Conservation (phyloP, 768 basidiomycete genomes). For the Butyriboletus loyo region DNA sequence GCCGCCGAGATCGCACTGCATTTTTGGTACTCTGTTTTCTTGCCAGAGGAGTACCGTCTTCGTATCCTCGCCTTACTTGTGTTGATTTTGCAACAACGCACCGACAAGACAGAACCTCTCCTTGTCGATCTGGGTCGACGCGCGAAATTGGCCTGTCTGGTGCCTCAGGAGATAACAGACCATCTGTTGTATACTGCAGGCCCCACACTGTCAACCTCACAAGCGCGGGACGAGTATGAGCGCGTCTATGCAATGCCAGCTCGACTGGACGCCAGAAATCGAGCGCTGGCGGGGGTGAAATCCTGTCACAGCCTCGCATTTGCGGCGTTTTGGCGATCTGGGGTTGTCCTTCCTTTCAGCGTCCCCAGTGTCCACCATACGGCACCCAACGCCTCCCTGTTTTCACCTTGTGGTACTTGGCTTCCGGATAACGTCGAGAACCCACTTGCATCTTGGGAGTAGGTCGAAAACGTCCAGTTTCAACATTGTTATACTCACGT, state of each 20-base stretch:
- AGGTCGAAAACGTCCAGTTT: slow-evolving; percentile 12
- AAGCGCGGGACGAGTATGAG: slow-evolving; percentile 30
- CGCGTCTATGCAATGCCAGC: slow-evolving; percentile 31
- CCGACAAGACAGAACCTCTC: slow-evolving; percentile 14
- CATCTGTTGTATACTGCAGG: slow-evolving; percentile 28
- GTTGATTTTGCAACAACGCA: slow-evolving; percentile 8
- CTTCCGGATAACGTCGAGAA: slow-evolving; percentile 33
- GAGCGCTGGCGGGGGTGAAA: slow-evolving; percentile 34
- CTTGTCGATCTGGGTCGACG: slow-evolving; percentile 9
- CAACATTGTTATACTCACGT: not conserved
- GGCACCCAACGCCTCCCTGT: slow-evolving; percentile 41
- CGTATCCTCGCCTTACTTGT: slow-evolving; percentile 18
- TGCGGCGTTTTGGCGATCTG: slow-evolving; percentile 37
- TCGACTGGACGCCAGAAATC: slow-evolving; percentile 41
- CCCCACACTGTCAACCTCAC: slow-evolving; percentile 17
- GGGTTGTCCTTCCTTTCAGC: slow-evolving; percentile 45
- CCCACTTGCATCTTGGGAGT: slow-evolving; percentile 51
- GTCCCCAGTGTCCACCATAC: slow-evolving; percentile 36
- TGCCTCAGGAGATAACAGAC: slow-evolving; percentile 25
- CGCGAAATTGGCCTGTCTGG: slow-evolving; percentile 21
- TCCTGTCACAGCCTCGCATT: slow-evolving; percentile 43
- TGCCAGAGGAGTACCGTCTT: slow-evolving; percentile 33
- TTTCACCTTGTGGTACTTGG: slow-evolving; percentile 44
- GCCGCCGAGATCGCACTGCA: slow-evolving; percentile 46
- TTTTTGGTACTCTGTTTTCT: slow-evolving; percentile 44